Base-by-base conservation (phyloP, 345 rosid species). In the Eucalyptus cloeziana region DNA sequence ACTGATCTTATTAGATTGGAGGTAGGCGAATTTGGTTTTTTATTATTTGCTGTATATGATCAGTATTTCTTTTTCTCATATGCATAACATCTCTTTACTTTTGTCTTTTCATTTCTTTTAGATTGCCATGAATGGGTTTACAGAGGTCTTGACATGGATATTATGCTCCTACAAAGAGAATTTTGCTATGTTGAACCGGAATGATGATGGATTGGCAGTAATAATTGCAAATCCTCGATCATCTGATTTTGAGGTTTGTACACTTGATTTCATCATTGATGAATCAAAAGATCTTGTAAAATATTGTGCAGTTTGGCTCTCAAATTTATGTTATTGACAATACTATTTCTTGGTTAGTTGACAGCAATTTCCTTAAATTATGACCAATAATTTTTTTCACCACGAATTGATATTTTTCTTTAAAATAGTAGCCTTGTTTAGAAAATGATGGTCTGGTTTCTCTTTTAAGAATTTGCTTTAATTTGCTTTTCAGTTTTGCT, bases 191-290 rank as follows among this genome's bases (percentile, higher is more conserved):
- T 90, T 98, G 91, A 97, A 97, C 86, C 94, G 94, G 54, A 87
- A 91, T 64, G 98, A 94, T 93, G 96, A 94, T 88, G 89, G 92
- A 86, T 90, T 95, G 22, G 96, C 96, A 37, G 98, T 93, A 50
- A 91, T 95, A 40, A 90, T 96, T 90, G 97, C 91, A 86, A 97
- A 97, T 88, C 99, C 99, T 47, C 97, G 99, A 16, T 93, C 97
- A 67, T 92, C 98, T 87, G 99, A 98, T 93, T 98, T 95, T 92
- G 99, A 98, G 99, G 99, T 98, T 91, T 89, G 51, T 87, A 58
- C 33, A 19, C 30, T 87, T 40, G 30, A 67, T 40, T n/a, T 45
- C 51, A 83, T 45, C 14, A 4, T 45, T 54, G 49, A 49, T 83
- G 49, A 49, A 80, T 58, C 10, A 11, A 76, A 40, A 40, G 30